phyloP scores from a whole-genome alignment of 1,139 yeast genomes.

The Debaryomyces subglobosus region DNA sequence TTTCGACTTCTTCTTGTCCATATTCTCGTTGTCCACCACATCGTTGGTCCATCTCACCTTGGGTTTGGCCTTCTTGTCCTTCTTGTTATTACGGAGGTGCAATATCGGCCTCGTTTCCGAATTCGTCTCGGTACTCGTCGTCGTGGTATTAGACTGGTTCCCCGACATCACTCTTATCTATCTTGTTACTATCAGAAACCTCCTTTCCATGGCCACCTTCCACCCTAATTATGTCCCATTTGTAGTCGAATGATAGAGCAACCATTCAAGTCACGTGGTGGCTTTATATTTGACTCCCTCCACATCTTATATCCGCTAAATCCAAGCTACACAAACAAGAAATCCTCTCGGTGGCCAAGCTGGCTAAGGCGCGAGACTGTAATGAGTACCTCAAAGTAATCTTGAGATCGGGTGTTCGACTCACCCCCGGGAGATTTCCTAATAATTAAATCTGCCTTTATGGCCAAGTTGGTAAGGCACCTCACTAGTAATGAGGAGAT shows the following conservation, averaged over 20 bases:
- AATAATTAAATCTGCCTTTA: slow-evolving; percentile 33
- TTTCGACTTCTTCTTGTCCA: slow-evolving; percentile 86
- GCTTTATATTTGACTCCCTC: background rate
- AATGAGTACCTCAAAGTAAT: slow-evolving; percentile 55
- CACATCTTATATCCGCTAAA: background rate
- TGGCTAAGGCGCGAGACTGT: slow-evolving; percentile 86
- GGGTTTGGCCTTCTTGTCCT: slow-evolving; percentile 19
- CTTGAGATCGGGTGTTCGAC: slow-evolving; percentile 87
- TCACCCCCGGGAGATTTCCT: slow-evolving; percentile 73
- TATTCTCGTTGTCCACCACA: slow-evolving; percentile 84
- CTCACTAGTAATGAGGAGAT: slow-evolving; percentile 89
- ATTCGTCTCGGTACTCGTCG: slow-evolving; percentile 4
- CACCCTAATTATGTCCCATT: background rate
- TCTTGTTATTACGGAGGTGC: slow-evolving; percentile 2
- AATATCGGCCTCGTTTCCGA: slow-evolving; percentile 9
- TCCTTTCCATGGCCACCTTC: background rate
- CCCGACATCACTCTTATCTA: background rate
- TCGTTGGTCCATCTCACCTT: slow-evolving; percentile 83
- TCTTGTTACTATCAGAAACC: background rate
- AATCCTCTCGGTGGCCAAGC: slow-evolving; percentile 73
- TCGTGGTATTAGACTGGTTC: slow-evolving; percentile 1
- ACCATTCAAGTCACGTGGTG: background rate
- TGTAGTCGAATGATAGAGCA: background rate
- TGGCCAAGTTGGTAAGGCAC: slow-evolving; percentile 92
- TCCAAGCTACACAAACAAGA: background rate